Evolutionary conservation across 2,329 filamentous ascomycete species (phyloP).

Genomic region (Pyrenophora teres): DNA sequence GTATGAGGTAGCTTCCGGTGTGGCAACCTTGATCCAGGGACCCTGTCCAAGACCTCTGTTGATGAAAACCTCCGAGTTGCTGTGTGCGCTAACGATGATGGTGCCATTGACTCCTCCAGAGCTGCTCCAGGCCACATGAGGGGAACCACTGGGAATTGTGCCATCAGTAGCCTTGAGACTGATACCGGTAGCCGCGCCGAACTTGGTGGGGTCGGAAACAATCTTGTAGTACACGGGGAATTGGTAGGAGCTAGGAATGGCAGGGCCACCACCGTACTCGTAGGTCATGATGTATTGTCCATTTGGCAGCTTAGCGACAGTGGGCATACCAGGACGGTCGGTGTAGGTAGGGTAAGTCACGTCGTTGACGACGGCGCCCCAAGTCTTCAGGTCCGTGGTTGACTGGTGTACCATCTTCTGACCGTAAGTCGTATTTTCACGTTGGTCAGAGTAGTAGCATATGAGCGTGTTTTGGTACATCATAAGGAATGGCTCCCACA

Average conservation of each 20-base stretch:
- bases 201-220: constrained; percentile 53
- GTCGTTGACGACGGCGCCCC: constrained; percentile 65
- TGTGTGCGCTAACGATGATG: constrained; percentile 54
- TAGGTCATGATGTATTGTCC: constrained; percentile 68
- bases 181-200: constrained; percentile 49
- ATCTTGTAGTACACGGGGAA: constrained; percentile 62
- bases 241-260: constrained; percentile 37
- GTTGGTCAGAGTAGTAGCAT: constrained; percentile 73
- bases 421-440: constrained; percentile 63
- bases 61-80: constrained; percentile 51
- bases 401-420: constrained; percentile 72
- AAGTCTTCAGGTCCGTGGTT: constrained; percentile 62
- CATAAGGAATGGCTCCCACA: constrained; percentile 74
- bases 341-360: constrained; percentile 66
- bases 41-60: constrained; percentile 54
- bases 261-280: constrained; percentile 61
- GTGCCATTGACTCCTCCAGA: constrained; percentile 56
- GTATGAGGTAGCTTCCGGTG: constrained; percentile 51
- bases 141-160: constrained; percentile 53
- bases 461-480: constrained; percentile 64
- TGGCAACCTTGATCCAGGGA: constrained; percentile 53
- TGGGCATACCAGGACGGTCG: constrained; percentile 71
- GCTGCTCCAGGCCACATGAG: constrained; percentile 59
- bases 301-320: constrained; percentile 62
- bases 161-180: constrained; percentile 53